Percentiles rank a stretch among this genome's conserved stretches.
Conservation (phyloP, 2,329 filamentous ascomycete species). For the Sarocladium kiliense region DNA sequence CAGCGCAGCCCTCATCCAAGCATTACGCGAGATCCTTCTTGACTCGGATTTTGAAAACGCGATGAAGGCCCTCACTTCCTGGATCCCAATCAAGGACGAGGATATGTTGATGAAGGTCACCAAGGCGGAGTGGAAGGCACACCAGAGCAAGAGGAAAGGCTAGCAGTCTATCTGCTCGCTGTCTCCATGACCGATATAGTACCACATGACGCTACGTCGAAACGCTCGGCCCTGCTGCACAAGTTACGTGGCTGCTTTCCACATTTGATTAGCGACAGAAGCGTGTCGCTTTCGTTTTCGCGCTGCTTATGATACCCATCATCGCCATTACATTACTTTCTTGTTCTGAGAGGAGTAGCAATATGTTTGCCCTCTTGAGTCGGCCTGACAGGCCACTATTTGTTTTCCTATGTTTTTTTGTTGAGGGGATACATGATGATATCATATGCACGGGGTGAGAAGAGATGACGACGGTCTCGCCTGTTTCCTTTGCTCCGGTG, state of each 20-base stretch:
- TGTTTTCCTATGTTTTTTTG: conserved; percentile 6
- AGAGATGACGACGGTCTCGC: neutral
- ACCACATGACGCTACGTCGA: neutral
- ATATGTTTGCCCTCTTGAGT: neutral
- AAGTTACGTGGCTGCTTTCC: neutral
- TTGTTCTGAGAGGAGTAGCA: neutral
- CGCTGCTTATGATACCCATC: conserved; percentile 3
- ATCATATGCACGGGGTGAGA: neutral
- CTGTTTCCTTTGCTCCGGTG: neutral
- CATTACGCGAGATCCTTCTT: conserved; percentile 79
- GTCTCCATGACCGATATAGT: neutral
- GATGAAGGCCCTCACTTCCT: conserved; percentile 94
- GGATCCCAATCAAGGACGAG: conserved; percentile 90
- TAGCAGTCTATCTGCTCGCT: conserved; percentile 20
- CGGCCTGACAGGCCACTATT: neutral
- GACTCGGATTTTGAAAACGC: conserved; percentile 95
- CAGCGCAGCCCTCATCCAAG: conserved; percentile 84
- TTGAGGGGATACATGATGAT: neutral
- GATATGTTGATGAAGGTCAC: conserved; percentile 89
- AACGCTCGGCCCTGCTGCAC: neutral
- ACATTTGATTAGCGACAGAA: conserved; percentile 10
- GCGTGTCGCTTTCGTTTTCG: neutral
- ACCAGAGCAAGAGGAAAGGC: conserved; percentile 41
- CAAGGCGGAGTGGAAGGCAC: conserved; percentile 76
- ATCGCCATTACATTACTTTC: neutral